Evolutionary conservation across 257 asterid species (phyloP).

Genomic region (Cynanchum wilfordii): DNA sequence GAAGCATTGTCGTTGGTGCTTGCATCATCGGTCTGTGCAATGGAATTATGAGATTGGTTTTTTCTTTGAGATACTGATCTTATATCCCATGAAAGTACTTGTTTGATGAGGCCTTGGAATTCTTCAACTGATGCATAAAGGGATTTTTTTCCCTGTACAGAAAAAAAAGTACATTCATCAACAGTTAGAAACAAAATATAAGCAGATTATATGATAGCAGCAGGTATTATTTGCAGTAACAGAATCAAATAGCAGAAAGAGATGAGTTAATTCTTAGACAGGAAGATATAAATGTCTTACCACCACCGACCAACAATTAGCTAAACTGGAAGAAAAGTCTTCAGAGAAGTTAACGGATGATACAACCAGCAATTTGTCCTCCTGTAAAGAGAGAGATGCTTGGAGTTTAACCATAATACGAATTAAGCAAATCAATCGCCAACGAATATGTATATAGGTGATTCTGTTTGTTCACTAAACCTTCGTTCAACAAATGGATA

Average conservation of each 20-base stretch:
- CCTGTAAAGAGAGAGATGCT: constrained; percentile 33
- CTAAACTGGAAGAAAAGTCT: constrained; percentile 56
- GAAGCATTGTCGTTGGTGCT: constrained; percentile 9
- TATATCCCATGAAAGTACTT: constrained; percentile 88
- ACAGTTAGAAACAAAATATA: background rate
- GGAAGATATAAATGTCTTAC: constrained; percentile 32
- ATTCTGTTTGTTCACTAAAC: background rate
- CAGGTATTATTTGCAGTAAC: background rate
- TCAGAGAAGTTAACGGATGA: constrained; percentile 68
- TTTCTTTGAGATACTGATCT: constrained; percentile 76
- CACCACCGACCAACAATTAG: constrained; percentile 55
- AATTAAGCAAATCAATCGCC: background rate
- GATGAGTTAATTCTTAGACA: background rate
- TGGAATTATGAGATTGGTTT: constrained; percentile 39
- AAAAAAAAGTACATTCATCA: background rate
- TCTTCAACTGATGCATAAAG: constrained; percentile 64
- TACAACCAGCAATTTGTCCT: constrained; percentile 52
- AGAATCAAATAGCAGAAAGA: background rate
- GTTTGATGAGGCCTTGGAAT: constrained; percentile 54
- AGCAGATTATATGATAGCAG: background rate
- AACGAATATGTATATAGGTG: background rate
- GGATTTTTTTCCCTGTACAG: constrained; percentile 50
- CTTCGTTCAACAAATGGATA: background rate
- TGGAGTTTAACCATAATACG: background rate
- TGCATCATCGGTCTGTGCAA: constrained; percentile 12